Percentiles rank a stretch among this genome's conserved stretches.
These are phyloP conservation scores for Triticum dicoccoides DNA, from an alignment of 176 grass and related monocot genomes.

Conservation along the genomic window DNA sequence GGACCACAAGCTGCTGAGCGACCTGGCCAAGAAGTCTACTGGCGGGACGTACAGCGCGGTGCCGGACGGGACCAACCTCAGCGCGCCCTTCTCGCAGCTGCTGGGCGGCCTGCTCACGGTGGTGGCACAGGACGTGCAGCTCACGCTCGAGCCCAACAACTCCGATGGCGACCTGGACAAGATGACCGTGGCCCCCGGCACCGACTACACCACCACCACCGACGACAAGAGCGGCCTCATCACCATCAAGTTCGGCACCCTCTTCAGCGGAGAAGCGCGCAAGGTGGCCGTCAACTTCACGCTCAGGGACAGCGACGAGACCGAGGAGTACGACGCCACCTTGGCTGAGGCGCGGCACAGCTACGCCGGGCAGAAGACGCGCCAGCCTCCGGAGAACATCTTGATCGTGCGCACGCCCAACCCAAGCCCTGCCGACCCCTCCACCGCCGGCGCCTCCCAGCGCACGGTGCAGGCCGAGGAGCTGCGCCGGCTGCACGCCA, in stretches of 20 bases:
- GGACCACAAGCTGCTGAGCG: neutral
- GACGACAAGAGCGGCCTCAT: neutral
- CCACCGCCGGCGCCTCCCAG: too few relatives aligned
- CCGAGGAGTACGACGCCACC: neutral
- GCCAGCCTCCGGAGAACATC: neutral
- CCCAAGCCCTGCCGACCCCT: neutral
- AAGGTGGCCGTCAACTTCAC: conserved; percentile 11
- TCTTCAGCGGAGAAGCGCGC: neutral
- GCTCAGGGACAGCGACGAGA: neutral
- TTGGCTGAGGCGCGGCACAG: neutral
- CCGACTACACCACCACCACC: neutral
- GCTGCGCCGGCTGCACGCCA: neutral
- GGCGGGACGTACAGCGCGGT: conserved; percentile 17
- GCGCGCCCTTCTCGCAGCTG: neutral
- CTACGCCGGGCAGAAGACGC: neutral
- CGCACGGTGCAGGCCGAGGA: neutral
- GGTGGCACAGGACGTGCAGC: neutral
- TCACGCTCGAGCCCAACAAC: neutral
- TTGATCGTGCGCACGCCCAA: neutral
- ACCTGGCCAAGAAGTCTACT: neutral
- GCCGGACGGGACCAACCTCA: neutral
- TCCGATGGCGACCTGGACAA: neutral
- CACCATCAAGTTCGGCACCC: conserved; percentile 20
- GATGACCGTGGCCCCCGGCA: neutral
- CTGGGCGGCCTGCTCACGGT: neutral